Evolutionary conservation across 306 rosid genomes (phyloP).

Genomic region (Potentilla sterilis): DNA sequence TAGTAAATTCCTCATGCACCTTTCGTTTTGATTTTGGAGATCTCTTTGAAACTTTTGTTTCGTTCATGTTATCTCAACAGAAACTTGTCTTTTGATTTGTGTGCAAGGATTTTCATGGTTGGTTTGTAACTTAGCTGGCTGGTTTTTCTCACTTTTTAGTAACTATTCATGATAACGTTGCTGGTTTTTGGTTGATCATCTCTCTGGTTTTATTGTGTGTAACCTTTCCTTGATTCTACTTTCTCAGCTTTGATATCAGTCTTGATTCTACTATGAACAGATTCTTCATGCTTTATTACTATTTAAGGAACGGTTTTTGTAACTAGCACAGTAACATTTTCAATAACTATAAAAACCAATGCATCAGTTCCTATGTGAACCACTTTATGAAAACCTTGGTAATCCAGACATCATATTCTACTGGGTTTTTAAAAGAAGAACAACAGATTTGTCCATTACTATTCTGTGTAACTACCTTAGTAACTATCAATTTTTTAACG

Average conservation of each 20-base stretch:
- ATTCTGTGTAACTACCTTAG: too few relatives aligned
- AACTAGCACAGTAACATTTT: too few relatives aligned
- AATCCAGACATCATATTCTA: too few relatives aligned
- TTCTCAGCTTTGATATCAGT: not conserved
- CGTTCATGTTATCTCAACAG: not conserved
- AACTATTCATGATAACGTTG: not conserved
- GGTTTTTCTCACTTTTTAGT: not conserved
- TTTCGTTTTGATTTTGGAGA: not conserved
- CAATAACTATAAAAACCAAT: too few relatives aligned
- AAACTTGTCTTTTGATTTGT: not conserved
- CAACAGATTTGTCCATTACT: too few relatives aligned
- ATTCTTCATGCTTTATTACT: too few relatives aligned
- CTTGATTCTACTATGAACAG: too few relatives aligned
- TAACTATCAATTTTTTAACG: too few relatives aligned
- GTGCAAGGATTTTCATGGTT: not conserved
- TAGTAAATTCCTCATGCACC: not conserved
- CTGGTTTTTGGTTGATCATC: not conserved
- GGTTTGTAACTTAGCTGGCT: not conserved
- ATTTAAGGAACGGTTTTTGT: too few relatives aligned
- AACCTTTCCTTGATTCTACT: not conserved
- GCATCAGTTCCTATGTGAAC: too few relatives aligned
- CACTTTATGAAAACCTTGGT: too few relatives aligned
- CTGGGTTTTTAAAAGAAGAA: too few relatives aligned
- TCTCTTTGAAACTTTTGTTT: not conserved
- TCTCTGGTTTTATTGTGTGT: not conserved